Evolutionary conservation across 1,284 basidiomycete genomes (phyloP).

Genomic region (Thecaphora thlaspeos): DNA sequence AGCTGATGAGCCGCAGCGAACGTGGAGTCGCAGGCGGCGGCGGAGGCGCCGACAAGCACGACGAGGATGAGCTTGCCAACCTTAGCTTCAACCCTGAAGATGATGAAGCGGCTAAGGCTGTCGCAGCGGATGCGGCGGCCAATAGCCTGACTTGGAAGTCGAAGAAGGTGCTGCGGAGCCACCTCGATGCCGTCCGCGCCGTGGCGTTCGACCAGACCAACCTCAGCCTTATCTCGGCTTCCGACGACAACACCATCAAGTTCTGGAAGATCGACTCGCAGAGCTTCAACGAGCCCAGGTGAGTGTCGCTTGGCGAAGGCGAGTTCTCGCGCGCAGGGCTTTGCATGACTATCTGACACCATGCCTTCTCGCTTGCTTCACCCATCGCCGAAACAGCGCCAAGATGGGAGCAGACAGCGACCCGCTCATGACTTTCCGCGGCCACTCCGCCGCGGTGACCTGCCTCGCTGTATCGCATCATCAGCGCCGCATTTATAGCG

Average conservation of each 20-base stretch:
- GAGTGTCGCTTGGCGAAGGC: slow-evolving; percentile 1
- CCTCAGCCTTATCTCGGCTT: slow-evolving; percentile 80
- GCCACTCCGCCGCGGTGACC: slow-evolving; percentile 89
- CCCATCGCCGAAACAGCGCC: background rate
- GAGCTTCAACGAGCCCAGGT: slow-evolving; percentile 22
- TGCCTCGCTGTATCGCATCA: slow-evolving; percentile 78
- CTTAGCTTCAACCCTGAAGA: slow-evolving; percentile 32
- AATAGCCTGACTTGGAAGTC: slow-evolving; percentile 52
- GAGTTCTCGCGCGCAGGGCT: background rate
- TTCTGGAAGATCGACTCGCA: slow-evolving; percentile 72
- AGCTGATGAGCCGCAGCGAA: slow-evolving; percentile 35
- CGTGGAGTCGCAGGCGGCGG: slow-evolving; percentile 6
- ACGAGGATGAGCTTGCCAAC: slow-evolving; percentile 46
- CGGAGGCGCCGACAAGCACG: slow-evolving; percentile 17
- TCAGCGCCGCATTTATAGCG: slow-evolving; percentile 78
- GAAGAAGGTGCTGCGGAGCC: slow-evolving; percentile 63
- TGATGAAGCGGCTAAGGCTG: slow-evolving; percentile 22
- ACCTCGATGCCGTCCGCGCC: slow-evolving; percentile 87
- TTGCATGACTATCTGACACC: too few species aligned
- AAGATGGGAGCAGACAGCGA: slow-evolving; percentile 26
- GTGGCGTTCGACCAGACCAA: slow-evolving; percentile 79
- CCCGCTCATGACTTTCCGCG: slow-evolving; percentile 78
- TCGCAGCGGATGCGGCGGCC: slow-evolving; percentile 31
- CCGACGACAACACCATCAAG: slow-evolving; percentile 93
- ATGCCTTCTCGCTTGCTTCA: background rate